phyloP scores from a whole-genome alignment of 1,139 yeast species.

The Suhomyces guaymorum region DNA sequence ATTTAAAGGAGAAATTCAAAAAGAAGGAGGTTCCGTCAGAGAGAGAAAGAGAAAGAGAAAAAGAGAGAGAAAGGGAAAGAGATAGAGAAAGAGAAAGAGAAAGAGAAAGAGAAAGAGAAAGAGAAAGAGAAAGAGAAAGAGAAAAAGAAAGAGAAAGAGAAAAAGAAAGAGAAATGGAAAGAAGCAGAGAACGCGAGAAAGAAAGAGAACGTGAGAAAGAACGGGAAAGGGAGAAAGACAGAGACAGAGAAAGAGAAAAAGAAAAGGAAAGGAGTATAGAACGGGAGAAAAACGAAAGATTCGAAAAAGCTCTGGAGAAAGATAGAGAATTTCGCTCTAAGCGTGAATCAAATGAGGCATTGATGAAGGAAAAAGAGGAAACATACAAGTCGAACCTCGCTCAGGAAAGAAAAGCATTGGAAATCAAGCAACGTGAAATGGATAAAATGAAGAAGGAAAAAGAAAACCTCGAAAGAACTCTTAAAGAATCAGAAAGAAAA shows the following conservation, averaged over 20 bases:
- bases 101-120: conserved; percentile 2
- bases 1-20: conserved; percentile 4
- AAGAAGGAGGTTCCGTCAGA: conserved; percentile 4
- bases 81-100: conserved; percentile 4
- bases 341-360: no score
- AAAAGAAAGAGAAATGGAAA: not conserved
- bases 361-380: conserved; percentile 25
- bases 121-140: conserved; percentile 2
- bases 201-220: conserved; percentile 3
- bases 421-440: conserved; percentile 29
- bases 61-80: conserved; percentile 3
- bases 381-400: conserved; percentile 6
- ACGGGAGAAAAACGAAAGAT: conserved; percentile 1
- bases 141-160: conserved; percentile 8
- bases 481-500: conserved; percentile 36
- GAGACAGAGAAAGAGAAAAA: conserved; percentile 2
- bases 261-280: conserved; percentile 7
- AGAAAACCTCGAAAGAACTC: conserved; percentile 38
- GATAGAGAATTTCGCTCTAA: conserved; percentile 2
- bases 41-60: conserved; percentile 3
- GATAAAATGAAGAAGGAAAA: conserved; percentile 31
- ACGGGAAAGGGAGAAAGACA: conserved; percentile 1
- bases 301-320: conserved; percentile 1
- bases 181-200: conserved; percentile 3
- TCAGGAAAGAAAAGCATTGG: conserved; percentile 6